phyloP scores from a whole-genome alignment of 176 grass and related monocot species.

The Elaeis guineensis region DNA sequence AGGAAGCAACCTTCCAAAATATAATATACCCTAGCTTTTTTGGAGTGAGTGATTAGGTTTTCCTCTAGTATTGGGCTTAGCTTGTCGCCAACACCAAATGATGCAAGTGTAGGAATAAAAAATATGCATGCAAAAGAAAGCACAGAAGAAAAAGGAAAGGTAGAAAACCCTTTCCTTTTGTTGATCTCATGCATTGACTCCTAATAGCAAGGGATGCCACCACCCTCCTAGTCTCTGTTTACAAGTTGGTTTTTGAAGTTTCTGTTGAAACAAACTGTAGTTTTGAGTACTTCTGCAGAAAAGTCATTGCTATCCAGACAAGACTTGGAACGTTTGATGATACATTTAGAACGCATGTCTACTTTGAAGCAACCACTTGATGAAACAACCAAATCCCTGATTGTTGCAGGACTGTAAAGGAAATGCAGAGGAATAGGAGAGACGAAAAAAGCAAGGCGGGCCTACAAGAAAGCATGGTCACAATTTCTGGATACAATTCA shows the following conservation, averaged over 20 bases:
- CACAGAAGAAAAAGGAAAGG: conserved; percentile 8
- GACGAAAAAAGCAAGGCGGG: no score
- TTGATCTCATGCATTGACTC: conserved; percentile 2
- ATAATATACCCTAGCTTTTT: background rate
- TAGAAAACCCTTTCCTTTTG: background rate
- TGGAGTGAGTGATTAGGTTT: background rate
- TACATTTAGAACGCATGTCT: no score
- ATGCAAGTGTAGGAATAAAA: conserved; percentile 37
- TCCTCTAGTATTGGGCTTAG: conserved; percentile 18
- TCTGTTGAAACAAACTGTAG: no score
- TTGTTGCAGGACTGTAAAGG: no score
- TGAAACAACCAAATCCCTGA: no score
- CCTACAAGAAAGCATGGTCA: no score
- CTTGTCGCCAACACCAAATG: conserved; percentile 55
- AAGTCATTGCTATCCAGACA: no score
- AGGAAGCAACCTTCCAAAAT: background rate
- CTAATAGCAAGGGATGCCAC: background rate
- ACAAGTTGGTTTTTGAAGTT: no score
- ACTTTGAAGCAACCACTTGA: no score
- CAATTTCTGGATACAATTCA: conserved; percentile 8
- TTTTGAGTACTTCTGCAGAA: background rate
- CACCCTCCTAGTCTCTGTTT: no score
- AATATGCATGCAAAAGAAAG: conserved; percentile 24
- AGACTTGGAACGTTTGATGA: no score
- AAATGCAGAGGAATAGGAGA: no score